Evolutionary conservation across 2,329 filamentous ascomycete genomes (phyloP).

Genomic region (Fusarium sp.): DNA sequence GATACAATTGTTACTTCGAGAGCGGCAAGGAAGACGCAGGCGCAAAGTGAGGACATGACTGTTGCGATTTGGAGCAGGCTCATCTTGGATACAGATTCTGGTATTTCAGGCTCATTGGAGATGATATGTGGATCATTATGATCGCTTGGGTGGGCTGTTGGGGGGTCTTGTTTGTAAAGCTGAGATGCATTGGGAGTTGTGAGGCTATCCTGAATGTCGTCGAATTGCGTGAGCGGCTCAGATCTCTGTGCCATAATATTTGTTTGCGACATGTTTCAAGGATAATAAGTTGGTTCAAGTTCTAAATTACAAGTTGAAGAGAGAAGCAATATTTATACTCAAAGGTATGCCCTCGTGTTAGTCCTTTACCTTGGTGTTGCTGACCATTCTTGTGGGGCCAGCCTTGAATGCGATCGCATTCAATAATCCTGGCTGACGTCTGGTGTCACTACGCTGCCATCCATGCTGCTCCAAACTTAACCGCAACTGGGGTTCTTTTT

Average conservation of each 20-base stretch:
- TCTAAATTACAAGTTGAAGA: background rate
- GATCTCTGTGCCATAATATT: background rate
- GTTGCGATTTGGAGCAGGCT: conserved; percentile 41
- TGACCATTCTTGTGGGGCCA: background rate
- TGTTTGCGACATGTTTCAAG: conserved; percentile 30
- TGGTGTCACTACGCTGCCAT: background rate
- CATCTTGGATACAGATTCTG: conserved; percentile 14
- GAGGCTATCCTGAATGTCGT: background rate
- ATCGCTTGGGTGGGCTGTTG: background rate
- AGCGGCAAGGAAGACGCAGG: conserved; percentile 58
- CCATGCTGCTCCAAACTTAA: background rate
- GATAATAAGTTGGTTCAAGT: too few relatives aligned
- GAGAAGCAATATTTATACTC: background rate
- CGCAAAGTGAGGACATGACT: conserved; percentile 56
- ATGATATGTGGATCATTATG: background rate
- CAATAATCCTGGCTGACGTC: background rate
- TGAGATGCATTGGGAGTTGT: background rate
- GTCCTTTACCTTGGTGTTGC: background rate
- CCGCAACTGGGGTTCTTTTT: background rate
- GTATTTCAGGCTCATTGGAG: background rate
- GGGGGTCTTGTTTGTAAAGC: background rate
- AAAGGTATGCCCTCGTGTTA: background rate
- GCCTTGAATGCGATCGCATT: conserved; percentile 39
- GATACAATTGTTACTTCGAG: conserved; percentile 70
- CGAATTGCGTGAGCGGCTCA: background rate